Percentiles rank a stretch among this genome's conserved stretches.
Conservation (phyloP, 1,139 yeast species). For the Candida freyschussii region DNA sequence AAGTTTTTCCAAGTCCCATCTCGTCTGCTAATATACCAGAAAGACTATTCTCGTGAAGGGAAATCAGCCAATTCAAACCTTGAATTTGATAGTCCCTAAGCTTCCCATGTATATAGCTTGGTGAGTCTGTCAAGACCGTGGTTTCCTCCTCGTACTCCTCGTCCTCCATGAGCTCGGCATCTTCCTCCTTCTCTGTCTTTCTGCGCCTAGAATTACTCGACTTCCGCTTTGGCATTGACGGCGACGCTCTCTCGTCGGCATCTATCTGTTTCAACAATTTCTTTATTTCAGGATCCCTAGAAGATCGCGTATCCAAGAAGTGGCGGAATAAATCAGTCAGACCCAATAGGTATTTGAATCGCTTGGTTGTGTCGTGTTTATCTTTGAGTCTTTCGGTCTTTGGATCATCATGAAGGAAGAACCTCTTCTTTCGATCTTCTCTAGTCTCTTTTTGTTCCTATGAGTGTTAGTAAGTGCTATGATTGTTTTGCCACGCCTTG, state of each 20-base stretch:
- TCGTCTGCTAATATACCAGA: constrained; percentile 96
- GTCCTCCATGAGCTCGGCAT: constrained; percentile 76
- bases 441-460: constrained; percentile 28
- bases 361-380: constrained; percentile 64
- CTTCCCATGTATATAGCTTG: constrained; percentile 62
- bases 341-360: constrained; percentile 79
- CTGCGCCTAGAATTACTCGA: constrained; percentile 39
- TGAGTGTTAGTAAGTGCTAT: too few relatives aligned
- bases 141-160: constrained; percentile 62
- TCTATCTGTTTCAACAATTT: constrained; percentile 53
- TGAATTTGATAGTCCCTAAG: constrained; percentile 83
- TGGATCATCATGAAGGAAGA: constrained; percentile 46
- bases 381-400: constrained; percentile 52
- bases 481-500: too few relatives aligned
- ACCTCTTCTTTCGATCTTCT: constrained; percentile 42
- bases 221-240: constrained; percentile 29
- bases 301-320: constrained; percentile 78
- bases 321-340: constrained; percentile 83
- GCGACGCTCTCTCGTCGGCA: constrained; percentile 28
- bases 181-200: constrained; percentile 88
- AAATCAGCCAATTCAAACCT: constrained; percentile 88
- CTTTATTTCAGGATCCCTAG: constrained; percentile 64
- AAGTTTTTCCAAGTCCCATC: constrained; percentile 95
- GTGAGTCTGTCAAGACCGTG: constrained; percentile 71
- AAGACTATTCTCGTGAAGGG: constrained; percentile 72